Evolutionary conservation across 495 filamentous ascomycete genomes (phyloP), one percentile per base, ranked within the genome.

Genomic region (Evernia prunastri): DNA sequence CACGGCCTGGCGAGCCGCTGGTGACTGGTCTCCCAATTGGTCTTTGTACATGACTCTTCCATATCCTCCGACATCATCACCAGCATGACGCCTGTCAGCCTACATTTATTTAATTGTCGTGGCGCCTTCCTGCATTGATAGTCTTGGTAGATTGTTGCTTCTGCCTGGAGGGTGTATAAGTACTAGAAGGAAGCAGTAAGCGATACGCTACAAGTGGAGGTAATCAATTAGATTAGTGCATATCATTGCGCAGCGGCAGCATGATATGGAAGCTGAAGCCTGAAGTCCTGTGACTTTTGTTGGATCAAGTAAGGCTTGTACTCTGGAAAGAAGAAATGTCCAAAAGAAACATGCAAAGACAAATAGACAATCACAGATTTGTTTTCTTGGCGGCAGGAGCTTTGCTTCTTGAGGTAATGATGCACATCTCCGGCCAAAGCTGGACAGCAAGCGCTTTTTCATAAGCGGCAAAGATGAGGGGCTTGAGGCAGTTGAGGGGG

Each of bases 191-290:
- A 39, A 56, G 33, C 51, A 63, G 43, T 51, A 56, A 57, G 61
- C 36, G 47, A 63, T 56, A 63, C 35, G 51, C 51, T 36, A 37
- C 61, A 40, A 56, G 54, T 63, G 39, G 60, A 36, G 3, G 7
- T 23, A 29, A 8, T 35, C 49, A 33, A 58, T 18, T 1, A 7
- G 1, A 27, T 17, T 53, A 53, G 49, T 53, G 27, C 27, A 53
- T n/a, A n/a, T 53, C 13, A 25, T 27, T 25, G 45, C 45, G n/a
- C 43, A 47, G 43, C 4, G n/a, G n/a, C n/a, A n/a, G n/a, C n/a
- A n/a, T n/a, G n/a, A n/a, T n/a, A 47, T 27, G 45, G n/a, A 49
- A 17, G 10, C 45, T n/a, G n/a, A n/a, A 37, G 36, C 6, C 36
- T 29, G 49, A 2, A 31, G 27, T 37, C 49, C 15, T 53, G 49